A percentile compares a stretch with the other conserved stretches of the same genome.
Conservation (phyloP, 331 rosid species). For the Spiraea crenata region DNA sequence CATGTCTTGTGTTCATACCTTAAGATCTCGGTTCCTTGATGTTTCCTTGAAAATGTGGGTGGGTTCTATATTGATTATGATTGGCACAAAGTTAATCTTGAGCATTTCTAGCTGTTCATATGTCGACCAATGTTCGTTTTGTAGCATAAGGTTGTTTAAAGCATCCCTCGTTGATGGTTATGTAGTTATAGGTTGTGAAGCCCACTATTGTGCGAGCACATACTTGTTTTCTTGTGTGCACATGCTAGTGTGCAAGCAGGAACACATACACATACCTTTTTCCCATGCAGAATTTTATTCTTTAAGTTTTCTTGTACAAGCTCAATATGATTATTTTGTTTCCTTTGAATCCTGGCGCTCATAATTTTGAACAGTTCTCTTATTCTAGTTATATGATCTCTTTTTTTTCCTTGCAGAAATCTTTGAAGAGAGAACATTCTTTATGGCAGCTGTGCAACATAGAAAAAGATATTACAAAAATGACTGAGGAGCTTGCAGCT, state of each 20-base stretch:
- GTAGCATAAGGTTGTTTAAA: no score
- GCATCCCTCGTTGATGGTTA: no score
- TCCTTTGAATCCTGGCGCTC: conserved; percentile 1
- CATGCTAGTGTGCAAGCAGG: not conserved
- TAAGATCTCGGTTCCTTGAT: not conserved
- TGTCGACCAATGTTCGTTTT: no score
- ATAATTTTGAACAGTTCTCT: not conserved
- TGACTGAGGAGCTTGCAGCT: conserved; percentile 60
- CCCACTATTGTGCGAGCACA: no score
- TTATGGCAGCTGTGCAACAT: conserved; percentile 78
- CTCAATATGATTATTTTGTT: not conserved
- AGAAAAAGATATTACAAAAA: conserved; percentile 63
- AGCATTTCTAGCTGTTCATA: no score
- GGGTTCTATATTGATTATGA: not conserved
- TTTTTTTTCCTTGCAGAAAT: conserved; percentile 53
- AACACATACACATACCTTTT: not conserved
- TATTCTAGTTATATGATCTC: not conserved
- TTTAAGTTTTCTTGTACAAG: conserved; percentile 5
- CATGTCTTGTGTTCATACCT: not conserved
- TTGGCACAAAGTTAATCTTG: not conserved
- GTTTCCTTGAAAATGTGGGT: not conserved
- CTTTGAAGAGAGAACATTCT: conserved; percentile 70
- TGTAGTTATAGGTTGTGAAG: no score
- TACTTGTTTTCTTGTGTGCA: not conserved
- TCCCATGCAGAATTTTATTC: not conserved